Evolutionary conservation across 2,329 filamentous ascomycete species (phyloP), one percentile per base, ranked within the genome.

Genomic region (Xylariales sp.): DNA sequence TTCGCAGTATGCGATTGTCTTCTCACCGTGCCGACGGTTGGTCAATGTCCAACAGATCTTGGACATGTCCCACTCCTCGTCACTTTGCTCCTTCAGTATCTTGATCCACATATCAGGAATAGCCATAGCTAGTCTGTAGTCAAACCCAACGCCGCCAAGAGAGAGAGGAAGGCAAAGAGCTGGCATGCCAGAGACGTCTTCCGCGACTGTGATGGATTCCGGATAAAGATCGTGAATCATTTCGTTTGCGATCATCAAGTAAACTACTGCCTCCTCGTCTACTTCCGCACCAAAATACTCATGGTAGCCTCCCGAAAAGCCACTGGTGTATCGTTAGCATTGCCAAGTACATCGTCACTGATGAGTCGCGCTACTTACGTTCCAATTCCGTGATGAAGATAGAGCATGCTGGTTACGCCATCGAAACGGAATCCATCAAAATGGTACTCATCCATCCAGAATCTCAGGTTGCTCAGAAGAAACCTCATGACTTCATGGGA

Each of bases 41-140:
- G 86, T 95, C 42, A 98, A 68, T 1, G 89, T 96, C 66, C 84
- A 90, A 59, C 81, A 82, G 37, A 98, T 85, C 49, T 76, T 83
- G 40, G 78, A 81, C 63, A 98, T 85, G 53, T 97, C 86, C 93
- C 93, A 98, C 8, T 95, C 78, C 45, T 88, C 76, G 54, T 98
- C 93, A 55, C 85, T 76, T 60, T 88, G 81, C 66, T 98, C 93
- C 63, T 98, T 98, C 44, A 97, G 65, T 57, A 94, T 88, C 68
- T 98, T 98, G 74, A 98, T 98, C 81, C 94, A 98, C 80, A 98
- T 87, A 61, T 98, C 93, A 4, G 93, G 93, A 45, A 98, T 82
- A 5, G 93, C 93, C 93, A 98, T 98, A 39, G 90, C 90, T 21
- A 98, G 78, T 49, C 93, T 81, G 63, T 98, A 98, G 65, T 98